Evolutionary conservation across 2,329 filamentous ascomycete genomes (phyloP).

Genomic region (Ascochyta rabiei): DNA sequence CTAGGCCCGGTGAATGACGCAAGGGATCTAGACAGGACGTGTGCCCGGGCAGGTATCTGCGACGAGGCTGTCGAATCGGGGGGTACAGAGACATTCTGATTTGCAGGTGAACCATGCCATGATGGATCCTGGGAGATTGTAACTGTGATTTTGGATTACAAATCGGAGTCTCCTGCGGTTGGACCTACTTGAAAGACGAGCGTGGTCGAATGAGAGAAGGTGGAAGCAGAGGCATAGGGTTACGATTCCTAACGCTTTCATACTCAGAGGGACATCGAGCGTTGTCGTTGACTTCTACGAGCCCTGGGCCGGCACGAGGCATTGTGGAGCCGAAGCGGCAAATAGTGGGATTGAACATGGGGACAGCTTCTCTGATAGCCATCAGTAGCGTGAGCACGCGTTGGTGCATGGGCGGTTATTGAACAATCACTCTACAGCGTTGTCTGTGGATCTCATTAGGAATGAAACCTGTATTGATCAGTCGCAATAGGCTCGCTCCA

Average conservation of each 20-base stretch:
- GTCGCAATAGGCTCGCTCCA: no score
- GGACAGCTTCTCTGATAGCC: no score
- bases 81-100: neutral
- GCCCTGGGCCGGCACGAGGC: neutral
- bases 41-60: neutral
- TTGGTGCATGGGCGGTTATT: neutral
- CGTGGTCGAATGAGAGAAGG: neutral
- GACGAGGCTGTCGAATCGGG: constrained; percentile 1
- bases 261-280: neutral
- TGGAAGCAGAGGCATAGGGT: neutral
- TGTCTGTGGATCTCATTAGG: neutral
- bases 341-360: neutral
- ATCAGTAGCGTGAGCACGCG: neutral
- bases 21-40: constrained; percentile 2
- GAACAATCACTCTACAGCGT: neutral
- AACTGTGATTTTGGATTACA: neutral
- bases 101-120: neutral
- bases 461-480: neutral
- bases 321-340: neutral
- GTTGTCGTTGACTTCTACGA: neutral
- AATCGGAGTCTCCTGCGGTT: constrained; percentile 3
- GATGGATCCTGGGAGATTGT: neutral
- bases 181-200: neutral
- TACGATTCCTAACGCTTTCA: neutral
- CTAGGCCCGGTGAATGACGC: neutral